phyloP scores from a whole-genome alignment of 352 stramenopile genomes.

The Globisporangium solare region DNA sequence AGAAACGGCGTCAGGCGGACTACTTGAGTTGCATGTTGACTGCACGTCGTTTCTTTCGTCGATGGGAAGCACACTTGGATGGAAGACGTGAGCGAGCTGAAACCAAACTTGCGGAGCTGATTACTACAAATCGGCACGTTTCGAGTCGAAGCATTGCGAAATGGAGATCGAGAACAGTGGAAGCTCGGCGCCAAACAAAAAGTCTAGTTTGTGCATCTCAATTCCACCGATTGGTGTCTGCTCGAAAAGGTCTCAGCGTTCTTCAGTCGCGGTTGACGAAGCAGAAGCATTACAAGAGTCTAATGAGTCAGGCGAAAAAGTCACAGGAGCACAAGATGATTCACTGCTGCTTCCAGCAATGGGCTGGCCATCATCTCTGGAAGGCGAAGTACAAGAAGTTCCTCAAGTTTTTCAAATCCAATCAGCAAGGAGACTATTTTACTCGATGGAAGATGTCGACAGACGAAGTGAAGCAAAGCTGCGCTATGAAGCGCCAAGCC shows the following conservation, averaged over 20 bases:
- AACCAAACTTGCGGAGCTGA: neutral
- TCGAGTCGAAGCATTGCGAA: slow-evolving; percentile 1
- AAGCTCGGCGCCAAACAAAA: neutral
- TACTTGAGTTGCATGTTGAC: neutral
- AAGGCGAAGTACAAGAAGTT: slow-evolving; percentile 21
- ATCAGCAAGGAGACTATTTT: slow-evolving; percentile 23
- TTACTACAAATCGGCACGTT: neutral
- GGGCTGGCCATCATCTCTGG: slow-evolving; percentile 24
- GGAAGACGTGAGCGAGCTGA: neutral
- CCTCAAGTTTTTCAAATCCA: slow-evolving; percentile 19
- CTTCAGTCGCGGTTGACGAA: slow-evolving; percentile 19
- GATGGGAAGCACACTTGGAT: slow-evolving; percentile 3
- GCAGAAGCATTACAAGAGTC: neutral
- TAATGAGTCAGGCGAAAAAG: neutral
- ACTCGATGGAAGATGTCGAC: slow-evolving; percentile 27
- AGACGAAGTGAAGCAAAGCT: slow-evolving; percentile 2
- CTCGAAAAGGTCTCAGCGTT: neutral
- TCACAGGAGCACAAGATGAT: neutral
- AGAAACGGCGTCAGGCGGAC: slow-evolving; percentile 1
- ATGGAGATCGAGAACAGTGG: neutral
- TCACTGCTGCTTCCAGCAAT: slow-evolving; percentile 15
- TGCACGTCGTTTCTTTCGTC: neutral
- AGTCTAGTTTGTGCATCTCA: neutral
- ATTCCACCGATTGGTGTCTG: neutral
- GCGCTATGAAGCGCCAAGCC: slow-evolving; percentile 18